These are phyloP conservation scores for Colletotrichum spaethianum DNA, from an alignment of 2,329 filamentous ascomycete genomes.

Conservation along the genomic window DNA sequence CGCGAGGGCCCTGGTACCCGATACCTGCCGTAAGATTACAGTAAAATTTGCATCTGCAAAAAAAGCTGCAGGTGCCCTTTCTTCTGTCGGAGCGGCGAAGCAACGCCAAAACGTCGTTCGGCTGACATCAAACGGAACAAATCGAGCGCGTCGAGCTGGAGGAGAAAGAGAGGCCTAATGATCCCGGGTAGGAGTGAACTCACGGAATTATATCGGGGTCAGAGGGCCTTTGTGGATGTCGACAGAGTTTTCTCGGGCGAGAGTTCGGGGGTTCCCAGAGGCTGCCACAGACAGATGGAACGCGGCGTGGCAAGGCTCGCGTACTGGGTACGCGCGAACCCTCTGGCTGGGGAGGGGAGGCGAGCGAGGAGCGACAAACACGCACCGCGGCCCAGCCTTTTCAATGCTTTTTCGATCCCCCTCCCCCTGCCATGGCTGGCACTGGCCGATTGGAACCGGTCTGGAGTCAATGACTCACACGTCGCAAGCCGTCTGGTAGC, in stretches of 20 bases:
- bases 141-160: background rate
- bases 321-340: conserved; percentile 31
- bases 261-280: conserved; percentile 28
- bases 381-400: conserved; percentile 29
- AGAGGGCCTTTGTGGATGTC: conserved; percentile 8
- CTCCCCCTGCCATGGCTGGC: conserved; percentile 24
- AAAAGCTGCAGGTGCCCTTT: conserved; percentile 31
- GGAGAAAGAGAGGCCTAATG: background rate
- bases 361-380: conserved; percentile 18
- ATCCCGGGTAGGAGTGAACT: background rate
- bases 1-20: conserved; percentile 22
- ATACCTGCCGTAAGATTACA: conserved; percentile 39
- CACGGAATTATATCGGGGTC: background rate
- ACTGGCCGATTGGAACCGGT: conserved; percentile 33
- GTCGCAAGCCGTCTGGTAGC: conserved; percentile 38
- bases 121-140: background rate
- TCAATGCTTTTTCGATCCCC: conserved; percentile 25
- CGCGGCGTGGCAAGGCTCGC: conserved; percentile 40
- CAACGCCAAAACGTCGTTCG: conserved; percentile 17
- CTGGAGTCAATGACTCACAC: conserved; percentile 42
- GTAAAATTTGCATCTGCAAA: conserved; percentile 40
- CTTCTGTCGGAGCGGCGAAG: conserved; percentile 20
- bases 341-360: conserved; percentile 14
- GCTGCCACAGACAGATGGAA: conserved; percentile 17
- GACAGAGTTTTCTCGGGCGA: conserved; percentile 36